Evolutionary conservation across 495 filamentous ascomycete genomes (phyloP).

Genomic region (Beverwykella pulmonaria): DNA sequence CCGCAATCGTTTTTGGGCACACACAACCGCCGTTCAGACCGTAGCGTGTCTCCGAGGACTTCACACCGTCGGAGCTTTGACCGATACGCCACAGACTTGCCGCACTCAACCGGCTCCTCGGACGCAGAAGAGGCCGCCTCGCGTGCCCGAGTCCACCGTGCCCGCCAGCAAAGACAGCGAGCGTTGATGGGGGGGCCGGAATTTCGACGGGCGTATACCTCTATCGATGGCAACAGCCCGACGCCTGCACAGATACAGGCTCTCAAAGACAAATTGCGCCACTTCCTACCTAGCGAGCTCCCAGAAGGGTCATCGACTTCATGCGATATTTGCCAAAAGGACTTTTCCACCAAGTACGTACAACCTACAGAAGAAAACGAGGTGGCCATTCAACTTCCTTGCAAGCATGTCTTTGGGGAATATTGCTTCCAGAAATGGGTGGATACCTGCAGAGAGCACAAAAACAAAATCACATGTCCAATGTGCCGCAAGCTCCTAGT

Average conservation of each 20-base stretch:
- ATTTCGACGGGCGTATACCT: conserved; percentile 1
- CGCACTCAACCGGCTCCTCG: not conserved
- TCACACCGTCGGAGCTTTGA: conserved; percentile 23
- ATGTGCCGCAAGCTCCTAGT: conserved; percentile 36
- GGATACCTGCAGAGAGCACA: conserved; percentile 35
- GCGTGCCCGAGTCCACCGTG: not conserved
- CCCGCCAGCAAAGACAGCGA: not conserved
- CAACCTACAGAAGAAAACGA: conserved; percentile 35
- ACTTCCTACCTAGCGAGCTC: conserved; percentile 27
- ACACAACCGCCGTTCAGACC: conserved; percentile 20
- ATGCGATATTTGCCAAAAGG: conserved; percentile 39
- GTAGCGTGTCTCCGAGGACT: conserved; percentile 26
- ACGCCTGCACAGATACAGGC: conserved; percentile 20
- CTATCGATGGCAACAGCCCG: conserved; percentile 11
- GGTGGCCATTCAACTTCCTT: conserved; percentile 36
- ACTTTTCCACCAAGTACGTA: conserved; percentile 25
- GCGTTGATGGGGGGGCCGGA: not conserved
- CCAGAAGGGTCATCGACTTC: conserved; percentile 17
- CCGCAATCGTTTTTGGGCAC: conserved; percentile 1
- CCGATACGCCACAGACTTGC: conserved; percentile 14
- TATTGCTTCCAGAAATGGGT: conserved; percentile 38
- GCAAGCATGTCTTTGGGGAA: conserved; percentile 38
- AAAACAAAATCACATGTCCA: conserved; percentile 38
- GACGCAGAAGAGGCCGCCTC: conserved; percentile 7
- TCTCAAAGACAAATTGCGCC: conserved; percentile 26